A percentile compares a stretch with the other conserved stretches of the same genome.
Conservation (phyloP, 371 early-diverging fungal genomes). For the Parasitella parasitica region DNA sequence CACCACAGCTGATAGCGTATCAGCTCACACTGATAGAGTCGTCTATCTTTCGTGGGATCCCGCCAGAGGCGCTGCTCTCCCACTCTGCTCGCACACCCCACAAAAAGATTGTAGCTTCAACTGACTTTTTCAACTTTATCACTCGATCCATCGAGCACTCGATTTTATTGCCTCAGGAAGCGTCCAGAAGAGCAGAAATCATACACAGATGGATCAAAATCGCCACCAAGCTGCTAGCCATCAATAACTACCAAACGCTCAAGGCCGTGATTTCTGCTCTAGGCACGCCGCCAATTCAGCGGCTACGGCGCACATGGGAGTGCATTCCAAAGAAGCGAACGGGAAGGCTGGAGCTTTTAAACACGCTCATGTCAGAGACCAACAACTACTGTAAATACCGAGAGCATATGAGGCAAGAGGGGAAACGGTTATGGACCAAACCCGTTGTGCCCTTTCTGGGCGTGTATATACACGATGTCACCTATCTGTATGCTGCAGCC, state of each 20-base stretch:
- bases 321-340: conserved; percentile 67
- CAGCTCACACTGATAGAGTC: conserved; percentile 72
- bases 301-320: conserved; percentile 71
- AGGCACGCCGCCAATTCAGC: conserved; percentile 66
- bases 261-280: conserved; percentile 68
- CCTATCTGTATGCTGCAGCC: conserved; percentile 64
- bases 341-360: conserved; percentile 47
- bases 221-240: conserved; percentile 51
- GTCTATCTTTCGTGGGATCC: conserved; percentile 59
- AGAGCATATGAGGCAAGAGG: conserved; percentile 37
- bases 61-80: conserved; percentile 52
- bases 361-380: conserved; percentile 61
- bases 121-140: conserved; percentile 78
- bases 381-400: conserved; percentile 69
- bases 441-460: conserved; percentile 75
- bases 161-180: conserved; percentile 55
- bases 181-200: conserved; percentile 55
- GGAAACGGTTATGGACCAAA: conserved; percentile 19
- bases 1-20: conserved; percentile 65
- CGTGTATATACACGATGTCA: conserved; percentile 73
- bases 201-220: conserved; percentile 72
- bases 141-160: conserved; percentile 72
- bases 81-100: conserved; percentile 68
- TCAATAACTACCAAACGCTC: conserved; percentile 69
- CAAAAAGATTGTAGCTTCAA: conserved; percentile 60